Evolutionary conservation across 2,329 filamentous ascomycete species (phyloP).

Genomic region (Pseudogymnoascus sp.): DNA sequence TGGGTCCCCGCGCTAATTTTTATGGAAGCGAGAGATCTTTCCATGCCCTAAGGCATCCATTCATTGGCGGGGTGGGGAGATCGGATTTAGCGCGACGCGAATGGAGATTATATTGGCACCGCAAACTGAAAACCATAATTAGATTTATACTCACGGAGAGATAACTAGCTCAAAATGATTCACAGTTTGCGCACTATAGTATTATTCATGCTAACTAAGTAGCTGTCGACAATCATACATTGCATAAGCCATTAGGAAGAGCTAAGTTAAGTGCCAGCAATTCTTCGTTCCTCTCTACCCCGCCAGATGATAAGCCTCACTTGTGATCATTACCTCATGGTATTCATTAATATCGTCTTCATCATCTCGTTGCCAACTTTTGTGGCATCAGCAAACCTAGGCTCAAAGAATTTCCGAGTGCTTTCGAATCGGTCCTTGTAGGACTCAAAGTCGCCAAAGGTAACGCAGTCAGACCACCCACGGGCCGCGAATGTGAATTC

Average conservation of each 20-base stretch:
- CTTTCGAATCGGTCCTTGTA: slow-evolving; percentile 87
- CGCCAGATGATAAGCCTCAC: background rate
- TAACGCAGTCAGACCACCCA: slow-evolving; percentile 92
- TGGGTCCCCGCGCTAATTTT: slow-evolving; percentile 11
- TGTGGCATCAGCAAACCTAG: slow-evolving; percentile 78
- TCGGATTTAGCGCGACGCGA: slow-evolving; percentile 3
- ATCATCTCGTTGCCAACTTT: slow-evolving; percentile 95
- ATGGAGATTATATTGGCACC: background rate
- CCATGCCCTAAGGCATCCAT: slow-evolving; percentile 11
- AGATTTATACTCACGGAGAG: background rate
- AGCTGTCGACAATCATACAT: background rate
- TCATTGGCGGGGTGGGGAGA: slow-evolving; percentile 5
- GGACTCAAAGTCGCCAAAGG: slow-evolving; percentile 82
- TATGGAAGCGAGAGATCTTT: slow-evolving; percentile 11
- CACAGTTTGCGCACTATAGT: background rate
- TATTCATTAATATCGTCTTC: slow-evolving; percentile 83
- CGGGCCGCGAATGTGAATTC: slow-evolving; percentile 96
- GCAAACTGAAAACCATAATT: background rate
- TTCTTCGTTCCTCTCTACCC: background rate
- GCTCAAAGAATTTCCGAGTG: slow-evolving; percentile 87
- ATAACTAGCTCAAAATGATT: background rate
- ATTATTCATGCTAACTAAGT: background rate
- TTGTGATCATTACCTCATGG: slow-evolving; percentile 32
- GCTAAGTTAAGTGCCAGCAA: background rate
- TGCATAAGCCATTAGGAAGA: background rate